Percentiles rank a stretch among this genome's conserved stretches.
Conservation (phyloP, 2,329 filamentous ascomycete species). For the Geosmithia putterillii region DNA sequence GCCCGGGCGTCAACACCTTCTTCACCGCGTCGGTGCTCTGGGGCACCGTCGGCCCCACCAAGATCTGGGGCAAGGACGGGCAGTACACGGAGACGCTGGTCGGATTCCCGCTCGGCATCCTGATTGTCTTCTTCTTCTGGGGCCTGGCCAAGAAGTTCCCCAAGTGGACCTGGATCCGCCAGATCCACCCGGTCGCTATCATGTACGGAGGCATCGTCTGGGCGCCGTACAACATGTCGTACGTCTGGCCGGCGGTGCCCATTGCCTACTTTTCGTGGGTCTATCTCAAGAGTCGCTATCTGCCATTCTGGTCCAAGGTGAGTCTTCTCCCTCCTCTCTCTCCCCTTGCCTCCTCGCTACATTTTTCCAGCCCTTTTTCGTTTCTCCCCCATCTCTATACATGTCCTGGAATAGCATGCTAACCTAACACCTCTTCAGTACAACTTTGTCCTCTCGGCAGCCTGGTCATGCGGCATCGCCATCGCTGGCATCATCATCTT, state of each 20-base stretch:
- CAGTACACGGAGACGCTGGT: conserved; percentile 34
- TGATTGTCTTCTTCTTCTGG: conserved; percentile 30
- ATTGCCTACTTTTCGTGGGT: conserved; percentile 40
- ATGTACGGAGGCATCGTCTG: conserved; percentile 32
- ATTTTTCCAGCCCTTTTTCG: too few species aligned
- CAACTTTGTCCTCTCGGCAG: conserved; percentile 39
- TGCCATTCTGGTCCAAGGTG: conserved; percentile 39
- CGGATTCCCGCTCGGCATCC: conserved; percentile 36
- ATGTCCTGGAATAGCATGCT: background rate
- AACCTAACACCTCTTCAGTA: conserved; percentile 19
- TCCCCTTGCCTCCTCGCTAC: background rate
- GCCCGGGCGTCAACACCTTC: conserved; percentile 40
- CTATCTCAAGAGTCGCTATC: conserved; percentile 33
- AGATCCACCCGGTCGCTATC: conserved; percentile 35
- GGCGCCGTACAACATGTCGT: conserved; percentile 38
- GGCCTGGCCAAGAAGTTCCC: conserved; percentile 25
- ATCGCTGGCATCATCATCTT: conserved; percentile 40
- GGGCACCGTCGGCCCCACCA: conserved; percentile 38
- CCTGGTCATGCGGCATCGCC: conserved; percentile 36
- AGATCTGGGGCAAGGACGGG: conserved; percentile 34
- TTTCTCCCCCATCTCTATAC: too few species aligned
- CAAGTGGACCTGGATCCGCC: conserved; percentile 24
- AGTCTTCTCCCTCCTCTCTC: conserved; percentile 4
- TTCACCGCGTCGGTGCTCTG: conserved; percentile 44
- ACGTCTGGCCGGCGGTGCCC: conserved; percentile 37